A percentile compares a stretch with the other conserved stretches of the same genome.
These are phyloP conservation scores for Haematococcus lacustris DNA, from an alignment of 139 green algal species.

Conservation along the genomic window DNA sequence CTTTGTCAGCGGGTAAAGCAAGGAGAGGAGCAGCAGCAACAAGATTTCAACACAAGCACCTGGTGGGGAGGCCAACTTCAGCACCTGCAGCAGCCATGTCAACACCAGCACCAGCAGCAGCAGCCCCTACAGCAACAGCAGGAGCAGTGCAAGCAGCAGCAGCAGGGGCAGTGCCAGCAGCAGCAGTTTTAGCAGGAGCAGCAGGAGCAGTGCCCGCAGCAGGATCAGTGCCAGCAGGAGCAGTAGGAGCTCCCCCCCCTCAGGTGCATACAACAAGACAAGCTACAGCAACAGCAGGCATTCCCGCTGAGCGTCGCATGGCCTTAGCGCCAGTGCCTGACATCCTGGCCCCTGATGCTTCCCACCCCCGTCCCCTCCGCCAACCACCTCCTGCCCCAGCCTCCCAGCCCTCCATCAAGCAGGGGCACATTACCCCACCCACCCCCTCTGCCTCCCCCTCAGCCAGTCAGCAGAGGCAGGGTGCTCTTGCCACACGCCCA, in stretches of 20 bases:
- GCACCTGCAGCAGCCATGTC: not conserved
- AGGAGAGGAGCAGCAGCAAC: constrained; percentile 4
- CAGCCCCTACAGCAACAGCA: not conserved
- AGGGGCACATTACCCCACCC: not conserved
- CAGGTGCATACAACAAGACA: not conserved
- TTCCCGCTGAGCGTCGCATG: not conserved
- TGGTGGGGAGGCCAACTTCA: not conserved
- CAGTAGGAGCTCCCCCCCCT: not conserved
- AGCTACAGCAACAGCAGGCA: not conserved
- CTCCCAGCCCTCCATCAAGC: not conserved
- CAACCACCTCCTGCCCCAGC: not conserved
- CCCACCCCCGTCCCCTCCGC: not conserved
- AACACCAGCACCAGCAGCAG: constrained; percentile 5
- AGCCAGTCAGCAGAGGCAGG: not conserved
- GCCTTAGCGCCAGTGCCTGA: not conserved
- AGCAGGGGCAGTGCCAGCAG: not conserved
- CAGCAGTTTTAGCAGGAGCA: constrained; percentile 1
- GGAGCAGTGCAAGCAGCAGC: constrained; percentile 10
- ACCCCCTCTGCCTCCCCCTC: not conserved
- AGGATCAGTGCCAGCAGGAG: not conserved
- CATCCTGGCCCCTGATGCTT: not conserved
- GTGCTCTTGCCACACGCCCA: too few species aligned
- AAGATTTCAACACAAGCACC: not conserved
- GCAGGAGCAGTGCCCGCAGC: constrained; percentile 1
- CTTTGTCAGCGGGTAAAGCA: constrained; percentile 4